Evolutionary conservation across 441 rosid species (phyloP).

Genomic region (Macaranga tanarius): DNA sequence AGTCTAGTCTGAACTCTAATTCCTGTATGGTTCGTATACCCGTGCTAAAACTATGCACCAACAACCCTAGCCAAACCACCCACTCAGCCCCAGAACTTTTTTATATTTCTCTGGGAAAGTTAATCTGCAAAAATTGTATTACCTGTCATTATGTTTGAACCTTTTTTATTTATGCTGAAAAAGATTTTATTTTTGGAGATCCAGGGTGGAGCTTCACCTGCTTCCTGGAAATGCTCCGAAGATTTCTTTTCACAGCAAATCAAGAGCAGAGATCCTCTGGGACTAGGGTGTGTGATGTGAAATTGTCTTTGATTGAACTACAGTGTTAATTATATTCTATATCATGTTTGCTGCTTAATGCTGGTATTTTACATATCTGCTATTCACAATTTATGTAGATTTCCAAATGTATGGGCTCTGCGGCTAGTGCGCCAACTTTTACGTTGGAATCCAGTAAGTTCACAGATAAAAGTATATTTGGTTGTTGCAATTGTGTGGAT

Average conservation of each 20-base stretch:
- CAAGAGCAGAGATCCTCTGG: conserved; percentile 89
- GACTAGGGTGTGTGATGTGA: conserved; percentile 52
- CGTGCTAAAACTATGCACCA: not conserved
- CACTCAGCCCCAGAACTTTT: not conserved
- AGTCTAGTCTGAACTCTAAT: not conserved
- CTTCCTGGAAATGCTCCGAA: conserved; percentile 98
- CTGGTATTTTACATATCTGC: conserved; percentile 6
- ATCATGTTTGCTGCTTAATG: conserved; percentile 6
- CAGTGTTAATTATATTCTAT: not conserved
- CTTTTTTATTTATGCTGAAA: not conserved
- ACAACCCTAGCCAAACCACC: not conserved
- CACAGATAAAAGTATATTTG: conserved; percentile 13
- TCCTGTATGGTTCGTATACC: not conserved
- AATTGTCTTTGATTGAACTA: conserved; percentile 15
- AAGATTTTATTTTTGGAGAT: conserved; percentile 21
- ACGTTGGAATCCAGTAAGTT: conserved; percentile 87
- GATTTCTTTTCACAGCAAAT: conserved; percentile 77
- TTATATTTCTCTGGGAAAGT: not conserved
- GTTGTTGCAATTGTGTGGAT: not conserved
- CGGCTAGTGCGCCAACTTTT: conserved; percentile 83
- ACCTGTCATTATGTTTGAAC: not conserved
- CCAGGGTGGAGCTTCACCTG: conserved; percentile 77
- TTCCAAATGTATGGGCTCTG: conserved; percentile 75
- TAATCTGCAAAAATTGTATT: not conserved
- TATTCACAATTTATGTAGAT: conserved; percentile 37